Evolutionary conservation across 352 stramenopile genomes (phyloP).

Genomic region (Globisporangium carolinianum): DNA sequence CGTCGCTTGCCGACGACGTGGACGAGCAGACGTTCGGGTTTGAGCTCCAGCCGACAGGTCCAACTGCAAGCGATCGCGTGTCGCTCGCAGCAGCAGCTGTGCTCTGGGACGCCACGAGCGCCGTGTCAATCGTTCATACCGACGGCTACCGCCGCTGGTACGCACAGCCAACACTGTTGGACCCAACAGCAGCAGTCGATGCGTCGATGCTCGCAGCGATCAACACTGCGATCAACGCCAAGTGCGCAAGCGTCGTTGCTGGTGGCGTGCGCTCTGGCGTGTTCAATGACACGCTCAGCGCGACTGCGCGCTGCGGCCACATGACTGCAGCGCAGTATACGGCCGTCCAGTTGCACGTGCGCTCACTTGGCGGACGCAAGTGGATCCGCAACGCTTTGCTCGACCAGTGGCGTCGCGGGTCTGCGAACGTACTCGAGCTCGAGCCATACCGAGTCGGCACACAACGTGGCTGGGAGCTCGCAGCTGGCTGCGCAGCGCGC

Average conservation of each 20-base stretch:
- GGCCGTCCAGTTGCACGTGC: conserved; percentile 33
- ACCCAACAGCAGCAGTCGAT: neutral
- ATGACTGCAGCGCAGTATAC: conserved; percentile 28
- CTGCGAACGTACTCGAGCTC: conserved; percentile 32
- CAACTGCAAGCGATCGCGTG: conserved; percentile 14
- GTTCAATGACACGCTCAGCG: conserved; percentile 36
- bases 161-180: conserved; percentile 6
- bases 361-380: conserved; percentile 4
- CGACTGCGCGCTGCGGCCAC: conserved; percentile 17
- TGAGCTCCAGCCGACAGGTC: conserved; percentile 26
- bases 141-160: conserved; percentile 50
- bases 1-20: conserved; percentile 34
- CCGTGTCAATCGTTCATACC: conserved; percentile 37
- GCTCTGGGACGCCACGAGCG: conserved; percentile 35
- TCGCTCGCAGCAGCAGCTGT: conserved; percentile 27
- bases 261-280: conserved; percentile 34
- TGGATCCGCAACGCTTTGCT: conserved; percentile 45
- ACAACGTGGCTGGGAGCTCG: conserved; percentile 48
- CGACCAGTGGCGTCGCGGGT: conserved; percentile 61
- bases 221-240: conserved; percentile 25
- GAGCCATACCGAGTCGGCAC: conserved; percentile 48
- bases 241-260: conserved; percentile 17
- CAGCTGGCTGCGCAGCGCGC: conserved; percentile 20
- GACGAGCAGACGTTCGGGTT: conserved; percentile 36
- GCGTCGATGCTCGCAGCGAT: conserved; percentile 17